Evolutionary conservation across 2,329 filamentous ascomycete genomes (phyloP), one percentile per base, ranked within the genome.

Genomic region (Nemania sp.): DNA sequence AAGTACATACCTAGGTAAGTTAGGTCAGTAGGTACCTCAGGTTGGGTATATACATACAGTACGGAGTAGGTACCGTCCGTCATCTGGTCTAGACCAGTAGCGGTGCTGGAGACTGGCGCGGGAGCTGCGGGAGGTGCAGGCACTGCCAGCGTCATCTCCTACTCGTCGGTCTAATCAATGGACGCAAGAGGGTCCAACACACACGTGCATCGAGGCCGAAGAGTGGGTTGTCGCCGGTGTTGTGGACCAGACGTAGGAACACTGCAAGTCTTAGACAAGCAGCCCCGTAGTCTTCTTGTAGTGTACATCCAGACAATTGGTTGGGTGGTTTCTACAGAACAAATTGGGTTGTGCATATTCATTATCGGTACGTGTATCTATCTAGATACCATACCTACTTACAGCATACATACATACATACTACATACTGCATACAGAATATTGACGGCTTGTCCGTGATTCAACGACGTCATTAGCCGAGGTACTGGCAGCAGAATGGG

Each of bases 121-220:
- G 22, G 62, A 60, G 20, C 51, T 68, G 62, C 62, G 64, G 51
- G 56, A 57, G 54, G 51, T 60, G 64, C 56, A 57, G 60, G 67
- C 64, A 69, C 60, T 69, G 64, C 67, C 61, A 64, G 55, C 38
- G 26, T 58, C 58, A 45, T 60, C 49, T 64, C 41, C 51, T 10
- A 24, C 7, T 54, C 15, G 24, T 67, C 65, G 65, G 65, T 67
- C 65, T 55, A 29, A 55, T 49, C 43, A 66, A 56, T 66, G 62
- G 59, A 32, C 26, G 41, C 10, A 41, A 56, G 59, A 58, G 45
- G 41, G 20, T 49, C 67, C 67, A 67, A 52, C 65, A 47, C 64
- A 70, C 61, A 62, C 56, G 20, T 67, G 64, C 67, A 63, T 61
- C n/a, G 61, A 29, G 56, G 59, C 60, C 52, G 60, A 62, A 35